Evolutionary conservation across 176 grass and related monocot genomes (phyloP).

Genomic region (Musa beccarii): DNA sequence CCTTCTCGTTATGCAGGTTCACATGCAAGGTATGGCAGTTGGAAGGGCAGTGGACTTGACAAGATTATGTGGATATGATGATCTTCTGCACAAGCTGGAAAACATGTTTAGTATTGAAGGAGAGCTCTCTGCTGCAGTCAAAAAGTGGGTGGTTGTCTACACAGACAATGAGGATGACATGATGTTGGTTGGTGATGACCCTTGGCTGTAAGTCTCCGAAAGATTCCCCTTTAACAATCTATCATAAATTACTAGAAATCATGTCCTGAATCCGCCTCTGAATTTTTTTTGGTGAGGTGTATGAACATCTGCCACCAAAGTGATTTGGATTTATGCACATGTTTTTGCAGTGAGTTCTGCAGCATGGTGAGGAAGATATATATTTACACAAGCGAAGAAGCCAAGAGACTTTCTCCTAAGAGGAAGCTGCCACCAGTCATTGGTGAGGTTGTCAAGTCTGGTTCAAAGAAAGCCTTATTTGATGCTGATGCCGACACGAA

Average conservation of each 20-base stretch:
- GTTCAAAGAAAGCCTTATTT: constrained; percentile 26
- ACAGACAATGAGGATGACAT: constrained; percentile 85
- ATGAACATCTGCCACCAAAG: neutral
- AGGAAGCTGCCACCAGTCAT: constrained; percentile 28
- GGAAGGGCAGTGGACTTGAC: constrained; percentile 86
- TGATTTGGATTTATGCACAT: neutral
- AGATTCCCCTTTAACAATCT: neutral
- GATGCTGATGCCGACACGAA: constrained; percentile 20
- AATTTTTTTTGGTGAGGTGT: neutral
- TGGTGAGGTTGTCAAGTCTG: constrained; percentile 26
- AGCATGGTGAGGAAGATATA: constrained; percentile 72
- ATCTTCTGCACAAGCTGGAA: constrained; percentile 61
- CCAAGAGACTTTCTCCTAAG: constrained; percentile 51
- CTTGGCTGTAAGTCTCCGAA: constrained; percentile 64
- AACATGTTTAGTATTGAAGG: constrained; percentile 62
- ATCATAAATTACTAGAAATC: too few relatives aligned
- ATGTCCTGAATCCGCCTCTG: neutral
- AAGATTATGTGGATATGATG: constrained; percentile 49
- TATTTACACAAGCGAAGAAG: constrained; percentile 70
- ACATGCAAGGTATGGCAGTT: constrained; percentile 91
- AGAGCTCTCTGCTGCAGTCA: constrained; percentile 46
- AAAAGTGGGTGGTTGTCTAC: constrained; percentile 66
- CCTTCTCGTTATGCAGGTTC: constrained; percentile 45
- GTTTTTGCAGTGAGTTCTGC: constrained; percentile 67
- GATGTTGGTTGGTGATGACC: constrained; percentile 92